Evolutionary conservation across 2,329 filamentous ascomycete genomes (phyloP).

Genomic region (Beauveria sp.): DNA sequence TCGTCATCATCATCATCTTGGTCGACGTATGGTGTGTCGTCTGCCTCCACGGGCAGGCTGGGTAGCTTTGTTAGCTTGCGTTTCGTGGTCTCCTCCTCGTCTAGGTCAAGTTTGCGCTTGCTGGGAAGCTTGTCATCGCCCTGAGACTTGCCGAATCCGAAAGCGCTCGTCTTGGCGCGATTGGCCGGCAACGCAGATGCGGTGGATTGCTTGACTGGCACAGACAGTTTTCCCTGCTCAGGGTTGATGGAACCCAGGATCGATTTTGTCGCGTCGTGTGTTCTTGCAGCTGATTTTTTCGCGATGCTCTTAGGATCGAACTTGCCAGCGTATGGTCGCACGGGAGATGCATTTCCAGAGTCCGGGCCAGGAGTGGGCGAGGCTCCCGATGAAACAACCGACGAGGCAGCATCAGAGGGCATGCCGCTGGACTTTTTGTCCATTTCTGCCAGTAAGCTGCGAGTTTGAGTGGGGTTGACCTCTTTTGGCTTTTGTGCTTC

Average conservation of each 20-base stretch:
- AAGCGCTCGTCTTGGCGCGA: conserved; percentile 69
- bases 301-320: conserved; percentile 82
- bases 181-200: conserved; percentile 56
- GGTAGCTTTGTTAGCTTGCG: conserved; percentile 90
- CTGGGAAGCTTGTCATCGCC: conserved; percentile 55
- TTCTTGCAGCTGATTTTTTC: conserved; percentile 62
- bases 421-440: conserved; percentile 56
- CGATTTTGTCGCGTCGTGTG: conserved; percentile 44
- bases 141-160: conserved; percentile 68
- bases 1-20: conserved; percentile 64
- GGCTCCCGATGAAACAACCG: conserved; percentile 42
- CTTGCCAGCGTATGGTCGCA: conserved; percentile 63
- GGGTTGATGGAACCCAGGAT: conserved; percentile 40
- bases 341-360: conserved; percentile 41
- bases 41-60: conserved; percentile 59
- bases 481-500: conserved; percentile 66
- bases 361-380: conserved; percentile 39
- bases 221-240: conserved; percentile 28
- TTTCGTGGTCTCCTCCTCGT: conserved; percentile 78
- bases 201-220: conserved; percentile 26
- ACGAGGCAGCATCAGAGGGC: conserved; percentile 35
- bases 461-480: conserved; percentile 55
- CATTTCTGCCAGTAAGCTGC: conserved; percentile 64
- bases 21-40: conserved; percentile 52
- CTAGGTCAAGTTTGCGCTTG: conserved; percentile 74